These are phyloP conservation scores for Austroboletus festivus DNA, from an alignment of 768 basidiomycete genomes.

Conservation along the genomic window DNA sequence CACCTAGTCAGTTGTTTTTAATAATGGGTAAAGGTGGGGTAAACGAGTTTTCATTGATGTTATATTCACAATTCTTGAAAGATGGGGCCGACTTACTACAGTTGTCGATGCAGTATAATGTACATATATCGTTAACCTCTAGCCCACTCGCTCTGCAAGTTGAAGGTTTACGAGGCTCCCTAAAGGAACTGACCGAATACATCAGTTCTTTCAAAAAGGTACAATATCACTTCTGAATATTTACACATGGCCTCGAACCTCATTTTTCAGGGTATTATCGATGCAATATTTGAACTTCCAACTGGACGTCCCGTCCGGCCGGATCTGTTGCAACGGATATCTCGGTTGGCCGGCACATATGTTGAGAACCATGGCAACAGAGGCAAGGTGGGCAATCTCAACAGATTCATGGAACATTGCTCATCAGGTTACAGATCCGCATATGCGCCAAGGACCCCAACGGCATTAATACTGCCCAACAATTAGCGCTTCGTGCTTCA, in stretches of 20 bases:
- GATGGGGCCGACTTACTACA: slow-evolving; percentile 63
- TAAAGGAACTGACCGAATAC: slow-evolving; percentile 47
- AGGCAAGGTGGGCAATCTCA: slow-evolving; percentile 41
- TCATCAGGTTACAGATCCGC: slow-evolving; percentile 42
- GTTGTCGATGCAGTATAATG: slow-evolving; percentile 56
- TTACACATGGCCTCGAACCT: not conserved
- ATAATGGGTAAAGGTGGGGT: slow-evolving; percentile 65
- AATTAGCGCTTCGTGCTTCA: slow-evolving; percentile 49
- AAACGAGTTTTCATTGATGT: not conserved
- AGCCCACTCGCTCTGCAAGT: slow-evolving; percentile 58
- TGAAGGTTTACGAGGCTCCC: slow-evolving; percentile 52
- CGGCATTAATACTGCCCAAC: slow-evolving; percentile 44
- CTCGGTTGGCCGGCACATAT: slow-evolving; percentile 65
- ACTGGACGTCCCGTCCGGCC: slow-evolving; percentile 38
- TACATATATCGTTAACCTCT: slow-evolving; percentile 56
- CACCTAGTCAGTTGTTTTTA: slow-evolving; percentile 60
- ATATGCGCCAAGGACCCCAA: slow-evolving; percentile 47
- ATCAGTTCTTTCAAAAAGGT: slow-evolving; percentile 52
- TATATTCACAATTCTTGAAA: slow-evolving; percentile 27
- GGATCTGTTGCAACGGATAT: slow-evolving; percentile 59
- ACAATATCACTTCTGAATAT: not conserved
- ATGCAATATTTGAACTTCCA: slow-evolving; percentile 43
- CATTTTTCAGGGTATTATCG: slow-evolving; percentile 21
- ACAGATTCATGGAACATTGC: not conserved
- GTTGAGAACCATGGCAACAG: slow-evolving; percentile 47